A percentile compares a stretch with the other conserved stretches of the same genome.
Evolutionary conservation across 495 filamentous ascomycete species (phyloP).

Genomic region (Annulohypoxylon nitens): DNA sequence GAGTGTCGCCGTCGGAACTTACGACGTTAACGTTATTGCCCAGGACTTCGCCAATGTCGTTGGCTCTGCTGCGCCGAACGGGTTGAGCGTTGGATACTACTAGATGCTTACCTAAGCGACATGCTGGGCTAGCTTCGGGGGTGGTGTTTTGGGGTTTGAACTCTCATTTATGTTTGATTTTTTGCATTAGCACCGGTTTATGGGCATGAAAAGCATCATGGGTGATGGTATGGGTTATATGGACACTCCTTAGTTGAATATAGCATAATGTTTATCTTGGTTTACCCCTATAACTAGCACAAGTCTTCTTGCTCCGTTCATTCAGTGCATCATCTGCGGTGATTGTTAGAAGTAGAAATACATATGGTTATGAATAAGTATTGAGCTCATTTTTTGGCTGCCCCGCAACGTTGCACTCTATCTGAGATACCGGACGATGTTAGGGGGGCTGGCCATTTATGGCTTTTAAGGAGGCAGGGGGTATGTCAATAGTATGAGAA

Average conservation of each 20-base stretch:
- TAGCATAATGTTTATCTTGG: neutral
- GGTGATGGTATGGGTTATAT: neutral
- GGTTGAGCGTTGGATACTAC: slow-evolving; percentile 37
- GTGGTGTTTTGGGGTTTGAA: neutral
- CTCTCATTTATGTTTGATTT: slow-evolving; percentile 17
- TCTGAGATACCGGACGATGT: too few species aligned
- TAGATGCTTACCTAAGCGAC: neutral
- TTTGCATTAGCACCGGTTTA: slow-evolving; percentile 18
- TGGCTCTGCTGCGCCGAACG: slow-evolving; percentile 39
- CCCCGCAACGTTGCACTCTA: too few species aligned
- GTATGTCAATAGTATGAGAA: neutral
- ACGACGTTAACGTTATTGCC: slow-evolving; percentile 36
- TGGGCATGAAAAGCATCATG: neutral
- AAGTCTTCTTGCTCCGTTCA: neutral
- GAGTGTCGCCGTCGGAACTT: slow-evolving; percentile 39
- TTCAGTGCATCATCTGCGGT: neutral
- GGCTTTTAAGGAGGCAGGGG: neutral
- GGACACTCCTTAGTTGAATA: neutral
- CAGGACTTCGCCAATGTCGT: slow-evolving; percentile 39
- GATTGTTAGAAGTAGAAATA: too few species aligned
- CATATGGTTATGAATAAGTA: too few species aligned
- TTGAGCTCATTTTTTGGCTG: too few species aligned
- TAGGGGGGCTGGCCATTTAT: neutral
- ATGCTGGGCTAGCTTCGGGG: slow-evolving; percentile 17
- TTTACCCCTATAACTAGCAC: neutral